A percentile compares a stretch with the other conserved stretches of the same genome.
phyloP scores from a whole-genome alignment of 2,329 filamentous ascomycete species.

The Colletotrichum filicis region DNA sequence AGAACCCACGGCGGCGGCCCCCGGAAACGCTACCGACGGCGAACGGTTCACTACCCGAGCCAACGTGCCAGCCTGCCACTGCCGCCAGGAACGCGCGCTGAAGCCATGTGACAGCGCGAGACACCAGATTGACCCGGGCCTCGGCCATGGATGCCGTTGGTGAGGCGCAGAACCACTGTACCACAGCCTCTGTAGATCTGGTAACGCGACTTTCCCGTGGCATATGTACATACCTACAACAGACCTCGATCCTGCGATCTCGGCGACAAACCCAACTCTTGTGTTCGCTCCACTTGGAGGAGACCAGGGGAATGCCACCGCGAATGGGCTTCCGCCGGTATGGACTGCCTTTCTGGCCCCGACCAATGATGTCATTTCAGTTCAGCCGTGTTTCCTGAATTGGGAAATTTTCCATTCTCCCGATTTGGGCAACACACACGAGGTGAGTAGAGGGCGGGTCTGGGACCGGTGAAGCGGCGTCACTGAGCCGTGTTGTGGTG shows the following conservation, averaged over 20 bases:
- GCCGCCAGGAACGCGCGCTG: not conserved
- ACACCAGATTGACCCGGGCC: not conserved
- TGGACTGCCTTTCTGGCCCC: conserved; percentile 5
- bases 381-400: not conserved
- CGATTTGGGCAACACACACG: conserved; percentile 23
- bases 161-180: no score
- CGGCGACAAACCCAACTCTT: conserved; percentile 4
- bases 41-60: conserved; percentile 13
- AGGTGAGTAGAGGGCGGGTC: not conserved
- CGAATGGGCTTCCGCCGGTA: conserved; percentile 10
- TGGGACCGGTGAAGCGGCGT: not conserved
- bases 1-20: not conserved
- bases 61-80: not conserved
- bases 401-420: not conserved
- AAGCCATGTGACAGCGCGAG: conserved; percentile 25
- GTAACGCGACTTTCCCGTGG: conserved; percentile 5
- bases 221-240: not conserved
- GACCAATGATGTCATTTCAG: conserved; percentile 26
- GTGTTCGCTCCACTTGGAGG: conserved; percentile 3
- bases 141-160: not conserved
- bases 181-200: not conserved
- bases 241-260: not conserved
- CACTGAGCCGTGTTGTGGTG: not conserved
- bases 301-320: conserved; percentile 3
- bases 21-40: conserved; percentile 1